Evolutionary conservation across 2,329 filamentous ascomycete species (phyloP).

Genomic region (Spiromastix sp.): DNA sequence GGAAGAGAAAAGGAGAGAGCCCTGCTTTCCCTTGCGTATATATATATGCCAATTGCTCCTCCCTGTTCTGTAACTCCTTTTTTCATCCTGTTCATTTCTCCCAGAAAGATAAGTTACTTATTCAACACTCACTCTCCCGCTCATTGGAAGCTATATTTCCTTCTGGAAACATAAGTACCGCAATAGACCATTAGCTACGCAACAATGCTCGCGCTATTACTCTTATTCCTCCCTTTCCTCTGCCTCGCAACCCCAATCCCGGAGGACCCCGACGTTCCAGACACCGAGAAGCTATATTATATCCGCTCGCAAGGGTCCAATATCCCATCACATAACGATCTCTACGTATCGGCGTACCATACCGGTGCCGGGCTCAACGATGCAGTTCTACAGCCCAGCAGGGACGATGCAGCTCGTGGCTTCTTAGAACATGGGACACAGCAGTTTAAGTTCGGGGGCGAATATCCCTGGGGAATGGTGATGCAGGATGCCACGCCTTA

Average conservation of each 20-base stretch:
- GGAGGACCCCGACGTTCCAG: conserved; percentile 3
- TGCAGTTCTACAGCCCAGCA: conserved; percentile 22
- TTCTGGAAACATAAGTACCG: too few species aligned
- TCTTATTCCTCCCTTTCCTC: conserved; percentile 20
- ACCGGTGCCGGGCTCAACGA: conserved; percentile 31
- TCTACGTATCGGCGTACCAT: conserved; percentile 30
- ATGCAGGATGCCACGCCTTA: conserved; percentile 10
- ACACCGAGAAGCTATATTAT: conserved; percentile 18
- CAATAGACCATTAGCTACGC: too few species aligned
- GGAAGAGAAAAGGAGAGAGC: too few species aligned
- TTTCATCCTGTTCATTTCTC: too few species aligned
- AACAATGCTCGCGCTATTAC: too few species aligned
- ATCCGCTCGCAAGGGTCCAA: conserved; percentile 23
- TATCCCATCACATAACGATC: conserved; percentile 21
- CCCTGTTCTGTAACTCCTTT: too few species aligned
- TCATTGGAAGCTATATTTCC: too few species aligned
- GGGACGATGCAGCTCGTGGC: conserved; percentile 15
- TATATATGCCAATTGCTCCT: too few species aligned
- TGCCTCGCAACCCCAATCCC: conserved; percentile 18
- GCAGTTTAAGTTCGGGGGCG: conserved; percentile 20
- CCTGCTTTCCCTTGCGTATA: too few species aligned
- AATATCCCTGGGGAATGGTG: conserved; percentile 24
- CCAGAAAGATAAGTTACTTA: too few species aligned
- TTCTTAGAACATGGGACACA: conserved; percentile 25
- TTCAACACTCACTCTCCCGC: too few species aligned